Conservation (phyloP, 352 stramenopile species). For the Globisporangium cylindrosporum region DNA sequence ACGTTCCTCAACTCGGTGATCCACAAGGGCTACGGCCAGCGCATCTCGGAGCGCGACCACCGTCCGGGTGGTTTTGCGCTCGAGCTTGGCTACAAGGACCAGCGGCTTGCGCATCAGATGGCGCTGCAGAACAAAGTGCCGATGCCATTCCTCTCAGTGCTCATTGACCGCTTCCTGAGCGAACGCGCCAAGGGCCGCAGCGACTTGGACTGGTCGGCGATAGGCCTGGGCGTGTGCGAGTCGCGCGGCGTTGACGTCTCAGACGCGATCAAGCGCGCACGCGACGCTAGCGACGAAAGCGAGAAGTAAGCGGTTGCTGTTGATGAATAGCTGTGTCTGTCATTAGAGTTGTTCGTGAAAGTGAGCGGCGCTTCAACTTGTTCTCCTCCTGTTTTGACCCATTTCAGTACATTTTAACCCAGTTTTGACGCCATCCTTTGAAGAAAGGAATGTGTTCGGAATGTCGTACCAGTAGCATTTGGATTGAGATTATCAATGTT, state of each 20-base stretch:
- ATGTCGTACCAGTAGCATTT: background rate
- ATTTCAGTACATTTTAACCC: background rate
- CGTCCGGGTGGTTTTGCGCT: constrained; percentile 67
- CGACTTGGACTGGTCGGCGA: constrained; percentile 76
- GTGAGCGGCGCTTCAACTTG: background rate
- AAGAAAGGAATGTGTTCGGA: background rate
- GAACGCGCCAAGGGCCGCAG: constrained; percentile 54
- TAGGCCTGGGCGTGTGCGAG: constrained; percentile 57
- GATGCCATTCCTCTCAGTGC: constrained; percentile 76
- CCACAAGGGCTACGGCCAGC: constrained; percentile 78
- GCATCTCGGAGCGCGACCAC: constrained; percentile 75
- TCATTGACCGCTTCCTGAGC: constrained; percentile 68
- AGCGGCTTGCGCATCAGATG: constrained; percentile 55
- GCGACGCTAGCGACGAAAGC: constrained; percentile 9
- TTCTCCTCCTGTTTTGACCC: background rate
- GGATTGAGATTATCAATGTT: background rate
- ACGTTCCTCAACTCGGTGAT: constrained; percentile 83
- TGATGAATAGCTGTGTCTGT: background rate
- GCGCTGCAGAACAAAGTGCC: constrained; percentile 48
- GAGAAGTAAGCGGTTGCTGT: background rate
- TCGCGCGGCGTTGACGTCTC: constrained; percentile 60
- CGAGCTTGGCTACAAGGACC: constrained; percentile 73
- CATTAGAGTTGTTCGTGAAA: background rate
- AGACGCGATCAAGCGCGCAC: constrained; percentile 29
- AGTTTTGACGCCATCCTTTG: background rate